Conservation (phyloP, 1,284 basidiomycete species). For the Rhodotorula sp. region DNA sequence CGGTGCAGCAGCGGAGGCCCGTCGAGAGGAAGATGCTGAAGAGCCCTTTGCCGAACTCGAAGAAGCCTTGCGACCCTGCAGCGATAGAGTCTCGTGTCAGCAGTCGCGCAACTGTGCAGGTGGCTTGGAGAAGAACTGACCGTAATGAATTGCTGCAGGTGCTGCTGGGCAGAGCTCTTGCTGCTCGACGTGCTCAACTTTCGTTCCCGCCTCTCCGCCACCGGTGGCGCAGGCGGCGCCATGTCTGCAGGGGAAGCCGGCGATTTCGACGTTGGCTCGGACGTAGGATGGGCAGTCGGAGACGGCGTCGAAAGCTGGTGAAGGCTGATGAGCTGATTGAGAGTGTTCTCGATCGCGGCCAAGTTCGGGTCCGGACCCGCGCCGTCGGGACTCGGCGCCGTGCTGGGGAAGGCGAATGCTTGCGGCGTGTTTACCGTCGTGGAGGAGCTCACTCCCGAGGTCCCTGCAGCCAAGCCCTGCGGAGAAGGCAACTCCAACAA, state of each 20-base stretch:
- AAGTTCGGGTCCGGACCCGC: slow-evolving; percentile 29
- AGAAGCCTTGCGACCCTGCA: slow-evolving; percentile 17
- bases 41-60: neutral
- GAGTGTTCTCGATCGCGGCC: slow-evolving; percentile 39
- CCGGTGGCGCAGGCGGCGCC: neutral
- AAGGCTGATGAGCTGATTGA: slow-evolving; percentile 42
- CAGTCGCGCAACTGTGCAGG: neutral
- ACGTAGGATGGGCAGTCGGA: neutral
- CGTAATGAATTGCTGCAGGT: slow-evolving; percentile 29
- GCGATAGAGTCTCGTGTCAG: neutral
- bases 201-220: neutral
- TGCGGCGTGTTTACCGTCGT: slow-evolving; percentile 6
- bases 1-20: slow-evolving; percentile 8
- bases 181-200: neutral
- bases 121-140: slow-evolving; percentile 1
- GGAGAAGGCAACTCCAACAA: slow-evolving; percentile 26
- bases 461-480: neutral
- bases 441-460: neutral
- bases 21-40: slow-evolving; percentile 13
- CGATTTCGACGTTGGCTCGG: neutral
- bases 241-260: neutral
- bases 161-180: slow-evolving; percentile 18
- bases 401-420: slow-evolving; percentile 13
- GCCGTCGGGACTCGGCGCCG: neutral
- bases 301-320: slow-evolving; percentile 20